Conservation (phyloP, 345 rosid genomes). For the Cardamine chenopodiifolia region DNA sequence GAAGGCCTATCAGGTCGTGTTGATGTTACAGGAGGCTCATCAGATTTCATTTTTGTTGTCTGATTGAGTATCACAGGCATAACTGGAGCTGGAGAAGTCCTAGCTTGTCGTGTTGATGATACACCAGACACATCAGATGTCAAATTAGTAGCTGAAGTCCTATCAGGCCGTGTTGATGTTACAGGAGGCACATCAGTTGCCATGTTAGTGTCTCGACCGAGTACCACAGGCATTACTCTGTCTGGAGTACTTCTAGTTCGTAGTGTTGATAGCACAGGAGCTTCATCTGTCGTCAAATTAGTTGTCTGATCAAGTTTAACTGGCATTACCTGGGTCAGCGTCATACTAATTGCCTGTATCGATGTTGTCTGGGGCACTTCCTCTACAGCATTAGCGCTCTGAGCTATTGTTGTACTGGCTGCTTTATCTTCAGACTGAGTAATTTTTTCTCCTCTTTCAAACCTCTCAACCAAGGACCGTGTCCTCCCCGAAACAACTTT, state of each 20-base stretch:
- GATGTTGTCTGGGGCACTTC: conserved; percentile 34
- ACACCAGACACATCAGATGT: conserved; percentile 25
- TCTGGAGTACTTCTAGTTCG: conserved; percentile 33
- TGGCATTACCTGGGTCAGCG: conserved; percentile 24
- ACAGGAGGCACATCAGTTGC: conserved; percentile 33
- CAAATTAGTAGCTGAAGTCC: conserved; percentile 11
- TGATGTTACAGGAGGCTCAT: conserved; percentile 28
- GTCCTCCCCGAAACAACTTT: conserved; percentile 89
- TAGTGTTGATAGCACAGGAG: conserved; percentile 37
- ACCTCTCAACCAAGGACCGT: conserved; percentile 87
- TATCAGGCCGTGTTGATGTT: conserved; percentile 26
- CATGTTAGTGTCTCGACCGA: conserved; percentile 31
- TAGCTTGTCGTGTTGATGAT: conserved; percentile 26
- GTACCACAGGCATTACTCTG: conserved; percentile 45
- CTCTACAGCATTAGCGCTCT: conserved; percentile 27
- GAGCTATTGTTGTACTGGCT: conserved; percentile 31
- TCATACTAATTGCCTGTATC: conserved; percentile 25
- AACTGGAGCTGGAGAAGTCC: conserved; percentile 23
- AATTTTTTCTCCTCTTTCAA: conserved; percentile 69
- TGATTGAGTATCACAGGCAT: conserved; percentile 33
- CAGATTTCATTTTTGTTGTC: conserved; percentile 24
- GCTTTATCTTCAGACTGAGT: conserved; percentile 50
- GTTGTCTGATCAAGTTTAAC: conserved; percentile 35
- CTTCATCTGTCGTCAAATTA: conserved; percentile 25
- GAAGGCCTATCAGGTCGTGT: conserved; percentile 27